These are phyloP conservation scores for Colletotrichum eremochloae DNA, from an alignment of 2,329 filamentous ascomycete genomes.

Conservation along the genomic window DNA sequence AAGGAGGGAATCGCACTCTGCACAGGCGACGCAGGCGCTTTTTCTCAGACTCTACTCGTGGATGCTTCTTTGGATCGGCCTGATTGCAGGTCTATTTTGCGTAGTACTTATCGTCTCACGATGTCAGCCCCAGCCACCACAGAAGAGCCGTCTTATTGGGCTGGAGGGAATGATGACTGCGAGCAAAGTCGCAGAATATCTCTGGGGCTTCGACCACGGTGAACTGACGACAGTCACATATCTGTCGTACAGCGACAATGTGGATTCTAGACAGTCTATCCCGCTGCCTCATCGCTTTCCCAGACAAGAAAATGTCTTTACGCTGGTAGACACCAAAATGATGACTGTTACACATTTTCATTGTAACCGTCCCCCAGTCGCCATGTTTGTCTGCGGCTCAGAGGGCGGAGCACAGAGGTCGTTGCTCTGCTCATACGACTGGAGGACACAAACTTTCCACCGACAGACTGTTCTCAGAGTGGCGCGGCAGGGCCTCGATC, in stretches of 20 bases:
- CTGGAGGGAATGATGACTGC: neutral
- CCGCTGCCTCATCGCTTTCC: neutral
- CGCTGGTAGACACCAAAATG: slow-evolving; percentile 53
- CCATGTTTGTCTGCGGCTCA: slow-evolving; percentile 57
- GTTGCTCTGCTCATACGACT: slow-evolving; percentile 61
- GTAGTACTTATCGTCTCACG: neutral
- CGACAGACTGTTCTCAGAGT: slow-evolving; percentile 59
- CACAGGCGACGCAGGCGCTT: neutral
- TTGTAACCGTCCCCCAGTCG: slow-evolving; percentile 51
- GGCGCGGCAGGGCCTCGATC: neutral
- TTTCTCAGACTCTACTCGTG: neutral
- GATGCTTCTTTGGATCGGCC: neutral
- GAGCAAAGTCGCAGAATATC: neutral
- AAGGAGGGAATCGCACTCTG: neutral
- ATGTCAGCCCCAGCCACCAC: neutral
- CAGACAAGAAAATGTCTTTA: slow-evolving; percentile 47
- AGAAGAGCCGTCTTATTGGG: neutral
- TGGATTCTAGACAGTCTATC: neutral
- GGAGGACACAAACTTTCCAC: slow-evolving; percentile 54
- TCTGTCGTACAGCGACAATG: neutral
- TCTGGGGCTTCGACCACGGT: slow-evolving; percentile 11
- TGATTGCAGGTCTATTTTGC: neutral
- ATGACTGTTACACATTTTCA: slow-evolving; percentile 53
- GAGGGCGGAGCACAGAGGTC: slow-evolving; percentile 62
- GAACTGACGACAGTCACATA: neutral